Conservation (phyloP, 345 rosid genomes). For the Punica granatum region DNA sequence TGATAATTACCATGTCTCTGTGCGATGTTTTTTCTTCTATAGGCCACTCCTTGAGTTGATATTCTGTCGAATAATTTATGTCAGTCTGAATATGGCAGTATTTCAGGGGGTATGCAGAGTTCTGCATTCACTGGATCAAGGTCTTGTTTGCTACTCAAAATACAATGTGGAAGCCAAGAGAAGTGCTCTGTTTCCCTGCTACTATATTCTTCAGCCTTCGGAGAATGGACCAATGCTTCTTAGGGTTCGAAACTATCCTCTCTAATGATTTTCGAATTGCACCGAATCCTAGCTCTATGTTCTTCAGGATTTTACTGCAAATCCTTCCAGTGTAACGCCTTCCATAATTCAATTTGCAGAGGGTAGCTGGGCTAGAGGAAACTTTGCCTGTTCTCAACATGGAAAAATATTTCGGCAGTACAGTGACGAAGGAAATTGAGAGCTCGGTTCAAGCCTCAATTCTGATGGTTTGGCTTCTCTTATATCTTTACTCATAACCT, state of each 20-base stretch:
- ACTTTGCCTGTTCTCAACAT: conserved; percentile 42
- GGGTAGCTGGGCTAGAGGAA: conserved; percentile 76
- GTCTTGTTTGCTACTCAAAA: conserved; percentile 62
- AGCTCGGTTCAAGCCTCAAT: conserved; percentile 46
- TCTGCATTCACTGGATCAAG: conserved; percentile 71
- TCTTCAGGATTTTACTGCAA: too few relatives aligned
- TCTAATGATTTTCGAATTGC: background rate
- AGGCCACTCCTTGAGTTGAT: background rate
- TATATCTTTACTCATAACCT: background rate
- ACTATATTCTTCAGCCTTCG: conserved; percentile 84
- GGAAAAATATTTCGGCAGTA: conserved; percentile 33
- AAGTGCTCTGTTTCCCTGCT: conserved; percentile 50
- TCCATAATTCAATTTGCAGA: conserved; percentile 39
- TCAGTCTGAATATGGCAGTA: conserved; percentile 32
- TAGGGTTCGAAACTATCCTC: conserved; percentile 41
- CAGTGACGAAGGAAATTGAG: conserved; percentile 48
- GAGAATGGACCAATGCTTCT: conserved; percentile 85
- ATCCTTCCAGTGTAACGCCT: too few relatives aligned
- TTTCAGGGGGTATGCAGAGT: conserved; percentile 69
- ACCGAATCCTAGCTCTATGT: background rate
- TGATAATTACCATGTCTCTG: background rate
- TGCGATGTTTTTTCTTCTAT: background rate
- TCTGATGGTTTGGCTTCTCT: conserved; percentile 34
- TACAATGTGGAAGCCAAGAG: conserved; percentile 58
- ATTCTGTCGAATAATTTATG: conserved; percentile 3